Percentiles rank a stretch among this genome's conserved stretches.
Conservation (phyloP, 306 rosid species). For the Lablab purpureus region DNA sequence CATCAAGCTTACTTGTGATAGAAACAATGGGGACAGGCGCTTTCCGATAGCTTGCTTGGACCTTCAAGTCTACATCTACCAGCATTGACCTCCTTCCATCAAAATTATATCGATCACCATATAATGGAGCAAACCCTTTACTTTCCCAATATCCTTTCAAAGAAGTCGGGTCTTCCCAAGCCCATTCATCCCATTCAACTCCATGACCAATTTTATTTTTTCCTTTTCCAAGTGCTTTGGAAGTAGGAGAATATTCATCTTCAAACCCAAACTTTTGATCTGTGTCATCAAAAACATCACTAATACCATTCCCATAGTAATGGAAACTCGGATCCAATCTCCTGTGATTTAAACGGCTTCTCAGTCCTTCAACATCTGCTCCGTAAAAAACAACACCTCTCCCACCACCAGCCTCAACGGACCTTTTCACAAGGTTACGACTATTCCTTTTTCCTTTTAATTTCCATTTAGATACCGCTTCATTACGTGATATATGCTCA, state of each 20-base stretch:
- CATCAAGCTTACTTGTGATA: constrained; percentile 86
- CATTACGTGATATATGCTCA: constrained; percentile 64
- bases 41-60: constrained; percentile 85
- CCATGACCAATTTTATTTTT: constrained; percentile 52
- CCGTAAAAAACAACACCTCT: constrained; percentile 57
- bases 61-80: constrained; percentile 86
- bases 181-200: constrained; percentile 74
- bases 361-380: constrained; percentile 63
- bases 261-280: constrained; percentile 63
- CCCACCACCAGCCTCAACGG: constrained; percentile 58
- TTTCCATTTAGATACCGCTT: constrained; percentile 96
- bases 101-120: constrained; percentile 55
- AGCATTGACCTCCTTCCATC: constrained; percentile 71
- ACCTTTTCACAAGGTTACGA: constrained; percentile 73
- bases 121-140: constrained; percentile 59
- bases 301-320: constrained; percentile 49
- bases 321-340: constrained; percentile 43
- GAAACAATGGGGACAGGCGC: constrained; percentile 93
- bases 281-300: constrained; percentile 56
- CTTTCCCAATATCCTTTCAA: constrained; percentile 68
- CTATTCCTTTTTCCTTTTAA: constrained; percentile 91
- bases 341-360: constrained; percentile 49
- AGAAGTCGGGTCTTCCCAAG: constrained; percentile 74
- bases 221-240: constrained; percentile 59
- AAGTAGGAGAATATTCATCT: constrained; percentile 61